These are phyloP conservation scores for Ascomycota sp. DNA, from an alignment of 2,329 filamentous ascomycete species.

Conservation along the genomic window DNA sequence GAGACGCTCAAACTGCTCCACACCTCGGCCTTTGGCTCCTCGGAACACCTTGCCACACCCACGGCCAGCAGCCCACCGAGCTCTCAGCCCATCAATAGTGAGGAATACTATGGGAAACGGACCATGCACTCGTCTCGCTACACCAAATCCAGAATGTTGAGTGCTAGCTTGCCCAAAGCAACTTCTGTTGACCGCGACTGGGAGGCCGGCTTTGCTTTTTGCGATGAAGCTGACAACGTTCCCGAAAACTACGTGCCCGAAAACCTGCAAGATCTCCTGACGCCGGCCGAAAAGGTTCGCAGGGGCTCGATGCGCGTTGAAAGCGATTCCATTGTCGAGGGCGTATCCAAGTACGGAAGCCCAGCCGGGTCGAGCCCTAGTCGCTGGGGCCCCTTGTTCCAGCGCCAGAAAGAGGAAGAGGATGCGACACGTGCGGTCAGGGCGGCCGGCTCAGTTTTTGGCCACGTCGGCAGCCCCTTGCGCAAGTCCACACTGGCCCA, in stretches of 20 bases:
- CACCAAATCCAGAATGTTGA: conserved; percentile 45
- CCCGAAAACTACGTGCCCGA: conserved; percentile 49
- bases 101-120: conserved; percentile 50
- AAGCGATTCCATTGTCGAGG: conserved; percentile 25
- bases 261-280: conserved; percentile 43
- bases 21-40: conserved; percentile 46
- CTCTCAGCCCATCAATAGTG: conserved; percentile 29
- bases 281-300: conserved; percentile 45
- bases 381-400: conserved; percentile 40
- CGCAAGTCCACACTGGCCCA: conserved; percentile 41
- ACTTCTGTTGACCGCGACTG: conserved; percentile 43
- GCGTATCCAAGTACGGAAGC: conserved; percentile 38
- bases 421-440: conserved; percentile 18
- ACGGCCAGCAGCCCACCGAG: conserved; percentile 25
- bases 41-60: conserved; percentile 37
- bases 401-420: conserved; percentile 39
- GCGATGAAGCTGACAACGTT: conserved; percentile 47
- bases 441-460: conserved; percentile 32
- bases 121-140: conserved; percentile 48
- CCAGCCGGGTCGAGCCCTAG: conserved; percentile 38
- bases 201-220: conserved; percentile 51
- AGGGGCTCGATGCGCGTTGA: conserved; percentile 38
- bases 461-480: conserved; percentile 44
- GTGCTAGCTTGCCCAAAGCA: conserved; percentile 46
- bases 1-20: conserved; percentile 44